phyloP scores from a whole-genome alignment of 208 protist species.

The Entamoeba dispar region DNA sequence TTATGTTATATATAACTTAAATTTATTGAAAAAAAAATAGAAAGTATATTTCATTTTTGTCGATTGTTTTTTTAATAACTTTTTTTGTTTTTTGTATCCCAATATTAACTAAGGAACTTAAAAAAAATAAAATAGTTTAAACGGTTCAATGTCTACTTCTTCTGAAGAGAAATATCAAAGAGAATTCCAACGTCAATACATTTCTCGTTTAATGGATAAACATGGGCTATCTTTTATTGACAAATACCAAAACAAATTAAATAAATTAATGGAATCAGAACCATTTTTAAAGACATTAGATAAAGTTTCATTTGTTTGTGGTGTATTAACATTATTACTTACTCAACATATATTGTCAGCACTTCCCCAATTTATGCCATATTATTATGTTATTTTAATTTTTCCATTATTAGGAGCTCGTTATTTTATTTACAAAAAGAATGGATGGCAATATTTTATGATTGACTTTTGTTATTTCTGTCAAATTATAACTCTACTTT shows the following conservation, averaged over 20 bases:
- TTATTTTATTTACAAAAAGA: slow-evolving; percentile 1
- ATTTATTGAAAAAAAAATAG: too few species aligned
- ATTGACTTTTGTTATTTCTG: background rate
- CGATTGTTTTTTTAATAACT: too few species aligned
- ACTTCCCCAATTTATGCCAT: background rate
- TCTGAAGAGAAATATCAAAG: background rate
- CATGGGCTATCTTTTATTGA: background rate
- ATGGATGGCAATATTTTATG: background rate
- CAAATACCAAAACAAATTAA: background rate
- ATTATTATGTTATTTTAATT: background rate
- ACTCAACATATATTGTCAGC: background rate
- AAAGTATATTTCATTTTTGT: too few species aligned
- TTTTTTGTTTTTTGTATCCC: too few species aligned
- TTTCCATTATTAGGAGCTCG: background rate
- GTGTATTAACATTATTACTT: background rate
- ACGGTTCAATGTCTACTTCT: too few species aligned
- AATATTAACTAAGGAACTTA: too few species aligned
- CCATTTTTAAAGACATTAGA: background rate
- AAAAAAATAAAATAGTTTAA: too few species aligned
- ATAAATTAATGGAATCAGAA: background rate
- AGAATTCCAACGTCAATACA: background rate
- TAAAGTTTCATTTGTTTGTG: background rate
- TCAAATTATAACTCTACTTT: background rate
- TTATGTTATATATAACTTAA: too few species aligned
- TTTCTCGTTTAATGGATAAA: background rate